Evolutionary conservation across 768 basidiomycete genomes (phyloP).

Genomic region (Termitomyces sp.): DNA sequence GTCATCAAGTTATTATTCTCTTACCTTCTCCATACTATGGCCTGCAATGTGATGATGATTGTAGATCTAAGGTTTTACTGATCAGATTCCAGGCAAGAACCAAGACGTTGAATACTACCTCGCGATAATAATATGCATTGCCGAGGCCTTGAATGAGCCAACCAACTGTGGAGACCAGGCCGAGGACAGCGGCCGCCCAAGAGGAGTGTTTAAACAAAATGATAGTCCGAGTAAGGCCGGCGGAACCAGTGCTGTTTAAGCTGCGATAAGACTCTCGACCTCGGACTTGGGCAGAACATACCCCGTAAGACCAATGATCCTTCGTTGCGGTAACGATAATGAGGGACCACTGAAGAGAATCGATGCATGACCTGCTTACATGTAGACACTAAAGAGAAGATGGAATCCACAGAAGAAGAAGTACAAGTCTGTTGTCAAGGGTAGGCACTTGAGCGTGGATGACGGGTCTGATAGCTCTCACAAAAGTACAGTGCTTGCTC

Average conservation of each 20-base stretch:
- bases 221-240: constrained; percentile 92
- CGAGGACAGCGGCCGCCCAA: constrained; percentile 77
- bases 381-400: constrained; percentile 87
- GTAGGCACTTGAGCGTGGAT: constrained; percentile 20
- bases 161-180: constrained; percentile 74
- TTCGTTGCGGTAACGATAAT: constrained; percentile 30
- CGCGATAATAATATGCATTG: constrained; percentile 73
- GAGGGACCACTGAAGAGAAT: constrained; percentile 20
- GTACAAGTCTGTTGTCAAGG: constrained; percentile 68
- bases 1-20: constrained; percentile 11
- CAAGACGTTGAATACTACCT: constrained; percentile 38
- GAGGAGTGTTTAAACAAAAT: constrained; percentile 63
- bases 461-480: constrained; percentile 33
- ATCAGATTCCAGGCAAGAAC: constrained; percentile 12
- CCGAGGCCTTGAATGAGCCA: constrained; percentile 86
- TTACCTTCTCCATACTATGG: constrained; percentile 82
- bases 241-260: constrained; percentile 75
- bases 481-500: constrained; percentile 94
- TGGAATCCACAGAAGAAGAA: constrained; percentile 97
- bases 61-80: constrained; percentile 51
- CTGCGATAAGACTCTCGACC: constrained; percentile 21
- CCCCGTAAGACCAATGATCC: constrained; percentile 93
- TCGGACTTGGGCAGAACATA: constrained; percentile 33
- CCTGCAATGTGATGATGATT: constrained; percentile 75
- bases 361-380: constrained; percentile 43